These are phyloP conservation scores for Scolecobasidium constrictum DNA, from an alignment of 2,329 filamentous ascomycete genomes.

Conservation along the genomic window DNA sequence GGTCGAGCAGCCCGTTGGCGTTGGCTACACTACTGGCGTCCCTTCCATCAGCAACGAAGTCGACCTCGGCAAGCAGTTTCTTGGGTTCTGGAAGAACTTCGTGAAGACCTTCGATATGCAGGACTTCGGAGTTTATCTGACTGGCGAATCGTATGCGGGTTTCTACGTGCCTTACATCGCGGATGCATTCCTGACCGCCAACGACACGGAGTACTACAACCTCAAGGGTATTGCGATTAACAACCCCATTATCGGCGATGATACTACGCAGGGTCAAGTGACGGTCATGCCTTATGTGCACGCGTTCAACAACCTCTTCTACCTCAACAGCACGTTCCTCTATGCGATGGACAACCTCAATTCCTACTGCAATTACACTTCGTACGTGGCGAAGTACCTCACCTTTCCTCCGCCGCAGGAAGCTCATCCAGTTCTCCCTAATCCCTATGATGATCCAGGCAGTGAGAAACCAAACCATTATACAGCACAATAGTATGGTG, in stretches of 20 bases:
- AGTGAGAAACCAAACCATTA: background rate
- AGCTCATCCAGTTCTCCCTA: constrained; percentile 21
- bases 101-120: constrained; percentile 43
- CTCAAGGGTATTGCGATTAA: constrained; percentile 40
- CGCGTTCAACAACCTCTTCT: constrained; percentile 30
- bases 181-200: constrained; percentile 42
- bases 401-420: constrained; percentile 27
- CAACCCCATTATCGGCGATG: constrained; percentile 34
- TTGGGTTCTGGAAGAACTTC: constrained; percentile 44
- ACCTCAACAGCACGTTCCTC: constrained; percentile 32
- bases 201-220: constrained; percentile 40
- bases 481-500: background rate
- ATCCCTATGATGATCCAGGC: constrained; percentile 8
- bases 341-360: constrained; percentile 22
- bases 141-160: constrained; percentile 45
- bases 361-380: constrained; percentile 25
- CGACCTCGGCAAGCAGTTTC: constrained; percentile 35
- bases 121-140: constrained; percentile 43
- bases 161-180: constrained; percentile 48
- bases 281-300: constrained; percentile 22
- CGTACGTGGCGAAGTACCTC: constrained; percentile 32
- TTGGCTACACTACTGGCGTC: constrained; percentile 29
- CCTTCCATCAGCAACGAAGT: constrained; percentile 37
- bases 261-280: constrained; percentile 26
- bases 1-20: constrained; percentile 40